Conservation (phyloP, 345 rosid genomes). For the Triadica sebifera region DNA sequence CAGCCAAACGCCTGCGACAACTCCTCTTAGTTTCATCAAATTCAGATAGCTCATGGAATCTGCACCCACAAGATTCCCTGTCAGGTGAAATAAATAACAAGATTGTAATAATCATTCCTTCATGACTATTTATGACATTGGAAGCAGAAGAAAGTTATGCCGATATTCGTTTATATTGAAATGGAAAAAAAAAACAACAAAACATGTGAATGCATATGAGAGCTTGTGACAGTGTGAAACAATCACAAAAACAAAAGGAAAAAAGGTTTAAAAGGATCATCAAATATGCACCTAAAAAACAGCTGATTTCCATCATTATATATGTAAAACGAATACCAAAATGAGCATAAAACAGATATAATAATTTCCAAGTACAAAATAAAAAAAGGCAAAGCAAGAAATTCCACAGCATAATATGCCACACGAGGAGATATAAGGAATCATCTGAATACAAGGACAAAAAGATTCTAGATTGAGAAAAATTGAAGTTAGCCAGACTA, state of each 20-base stretch:
- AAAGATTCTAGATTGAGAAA: conserved; percentile 11
- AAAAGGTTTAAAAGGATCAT: not conserved
- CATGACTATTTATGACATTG: not conserved
- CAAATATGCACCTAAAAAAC: too few species aligned
- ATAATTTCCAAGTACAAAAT: not conserved
- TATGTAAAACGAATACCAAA: not conserved
- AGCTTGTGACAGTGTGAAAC: not conserved
- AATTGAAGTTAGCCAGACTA: too few species aligned
- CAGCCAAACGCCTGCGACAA: conserved; percentile 56
- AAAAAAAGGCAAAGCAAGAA: too few species aligned
- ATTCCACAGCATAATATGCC: conserved; percentile 9
- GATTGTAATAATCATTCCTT: not conserved
- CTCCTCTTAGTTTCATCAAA: conserved; percentile 58
- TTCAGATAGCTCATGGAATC: conserved; percentile 56
- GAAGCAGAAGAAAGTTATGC: not conserved
- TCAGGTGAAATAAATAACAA: not conserved
- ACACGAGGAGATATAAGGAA: not conserved
- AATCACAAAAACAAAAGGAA: not conserved
- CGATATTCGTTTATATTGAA: not conserved
- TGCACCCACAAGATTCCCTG: conserved; percentile 15
- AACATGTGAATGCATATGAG: not conserved
- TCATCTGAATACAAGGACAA: conserved; percentile 1
- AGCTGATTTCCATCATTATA: not conserved
- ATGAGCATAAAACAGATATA: not conserved
- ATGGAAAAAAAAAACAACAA: too few species aligned